Conservation (phyloP, 2,329 filamentous ascomycete species). For the Canariomyces notabilis region DNA sequence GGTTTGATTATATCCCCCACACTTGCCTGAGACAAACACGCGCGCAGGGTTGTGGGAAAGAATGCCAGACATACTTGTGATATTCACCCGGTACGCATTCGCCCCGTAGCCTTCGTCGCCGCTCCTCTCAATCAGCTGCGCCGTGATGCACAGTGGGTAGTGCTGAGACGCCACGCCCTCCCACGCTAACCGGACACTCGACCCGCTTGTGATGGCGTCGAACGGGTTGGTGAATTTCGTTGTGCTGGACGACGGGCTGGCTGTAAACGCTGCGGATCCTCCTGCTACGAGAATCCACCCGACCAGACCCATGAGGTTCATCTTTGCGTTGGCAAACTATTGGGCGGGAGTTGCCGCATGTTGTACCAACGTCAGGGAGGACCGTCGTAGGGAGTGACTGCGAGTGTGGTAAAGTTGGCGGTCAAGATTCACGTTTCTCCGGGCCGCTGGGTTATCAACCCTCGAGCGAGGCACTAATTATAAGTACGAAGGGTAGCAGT, state of each 20-base stretch:
- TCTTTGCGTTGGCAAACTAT: not conserved
- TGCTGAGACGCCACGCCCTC: conserved; percentile 16
- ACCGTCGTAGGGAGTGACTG: too few species aligned
- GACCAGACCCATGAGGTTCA: conserved; percentile 4
- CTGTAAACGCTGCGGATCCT: too few species aligned
- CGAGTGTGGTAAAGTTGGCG: too few species aligned
- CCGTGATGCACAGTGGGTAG: conserved; percentile 25
- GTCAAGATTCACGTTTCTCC: too few species aligned
- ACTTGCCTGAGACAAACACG: not conserved
- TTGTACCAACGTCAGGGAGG: not conserved
- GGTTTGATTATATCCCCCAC: too few species aligned
- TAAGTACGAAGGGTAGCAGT: too few species aligned
- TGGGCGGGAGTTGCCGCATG: conserved; percentile 3
- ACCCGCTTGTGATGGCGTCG: conserved; percentile 19
- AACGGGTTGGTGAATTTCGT: conserved; percentile 28
- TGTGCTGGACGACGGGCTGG: not conserved
- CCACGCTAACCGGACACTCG: conserved; percentile 22
- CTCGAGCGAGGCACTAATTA: too few species aligned
- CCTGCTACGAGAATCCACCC: not conserved
- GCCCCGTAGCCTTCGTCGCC: conserved; percentile 16
- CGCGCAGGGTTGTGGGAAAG: not conserved
- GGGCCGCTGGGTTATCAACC: too few species aligned
- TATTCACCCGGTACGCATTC: conserved; percentile 20
- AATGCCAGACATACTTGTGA: conserved; percentile 28
- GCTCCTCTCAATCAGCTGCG: conserved; percentile 25